phyloP scores from a whole-genome alignment of 2,329 filamentous ascomycete species.

The Magnaporthiopsis rhizophila region DNA sequence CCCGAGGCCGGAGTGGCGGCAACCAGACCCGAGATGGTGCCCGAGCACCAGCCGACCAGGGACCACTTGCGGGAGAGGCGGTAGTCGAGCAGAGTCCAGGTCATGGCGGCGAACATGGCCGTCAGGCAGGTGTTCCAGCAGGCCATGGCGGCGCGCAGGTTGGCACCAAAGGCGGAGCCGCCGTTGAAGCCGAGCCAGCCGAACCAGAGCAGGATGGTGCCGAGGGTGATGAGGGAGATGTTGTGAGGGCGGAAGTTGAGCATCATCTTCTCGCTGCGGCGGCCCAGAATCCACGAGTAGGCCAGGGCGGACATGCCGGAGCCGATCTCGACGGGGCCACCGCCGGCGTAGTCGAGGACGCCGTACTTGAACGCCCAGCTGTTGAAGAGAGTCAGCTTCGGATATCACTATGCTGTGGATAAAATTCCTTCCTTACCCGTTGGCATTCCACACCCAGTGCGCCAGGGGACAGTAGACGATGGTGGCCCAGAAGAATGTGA shows the following conservation, averaged over 20 bases:
- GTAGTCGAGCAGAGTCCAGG: conserved; percentile 95
- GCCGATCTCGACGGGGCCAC: conserved; percentile 93
- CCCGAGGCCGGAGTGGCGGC: conserved; percentile 63
- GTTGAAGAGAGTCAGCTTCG: no score
- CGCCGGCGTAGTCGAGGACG: conserved; percentile 92
- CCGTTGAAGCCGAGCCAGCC: conserved; percentile 99
- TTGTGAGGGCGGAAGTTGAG: conserved; percentile 99
- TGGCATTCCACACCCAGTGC: conserved; percentile 93
- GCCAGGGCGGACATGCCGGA: conserved; percentile 90
- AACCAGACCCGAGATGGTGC: conserved; percentile 62
- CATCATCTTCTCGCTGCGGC: conserved; percentile 99
- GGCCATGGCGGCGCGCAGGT: conserved; percentile 88
- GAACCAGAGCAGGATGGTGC: conserved; percentile 94
- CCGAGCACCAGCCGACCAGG: conserved; percentile 67
- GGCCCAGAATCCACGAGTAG: conserved; percentile 91
- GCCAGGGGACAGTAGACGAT: conserved; percentile 95
- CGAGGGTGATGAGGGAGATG: conserved; percentile 92
- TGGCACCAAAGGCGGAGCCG: conserved; percentile 87
- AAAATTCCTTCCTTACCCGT: conserved; percentile 41
- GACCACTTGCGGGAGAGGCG: conserved; percentile 91
- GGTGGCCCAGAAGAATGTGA: conserved; percentile 93
- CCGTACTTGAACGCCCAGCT: conserved; percentile 80
- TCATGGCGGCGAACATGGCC: conserved; percentile 78
- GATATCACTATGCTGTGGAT: no score
- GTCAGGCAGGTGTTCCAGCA: conserved; percentile 98